Base-by-base conservation (phyloP, 2,329 filamentous ascomycete genomes). In the Neonectria neomacrospora region DNA sequence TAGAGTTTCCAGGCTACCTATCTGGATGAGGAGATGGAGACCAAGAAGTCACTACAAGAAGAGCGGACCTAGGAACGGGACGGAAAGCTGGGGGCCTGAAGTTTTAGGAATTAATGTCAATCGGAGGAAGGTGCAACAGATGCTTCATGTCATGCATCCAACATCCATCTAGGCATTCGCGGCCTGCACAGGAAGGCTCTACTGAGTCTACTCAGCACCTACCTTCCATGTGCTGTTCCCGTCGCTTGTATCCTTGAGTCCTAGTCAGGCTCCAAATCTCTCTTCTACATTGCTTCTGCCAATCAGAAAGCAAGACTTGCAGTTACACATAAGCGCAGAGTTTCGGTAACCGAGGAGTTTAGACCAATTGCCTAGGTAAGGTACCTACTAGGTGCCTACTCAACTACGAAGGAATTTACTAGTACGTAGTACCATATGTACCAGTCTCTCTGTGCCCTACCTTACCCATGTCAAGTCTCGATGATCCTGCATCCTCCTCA, bases 401-500 rank as follows among this genome's bases (percentile, higher is more conserved):
- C 34, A 14, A n/a, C 34, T 37, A n/a, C 32, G 23, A 26, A 26
- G 23, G 3, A 3, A 26, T 6, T 7, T 37, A n/a, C 14, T 34
- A 34, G 32, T n/a, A n/a, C n/a, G n/a, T n/a, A n/a, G n/a, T n/a
- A n/a, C n/a, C n/a, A n/a, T n/a, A n/a, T n/a, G n/a, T 6, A 26
- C 23, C 23, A 26, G 23, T 26, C 23, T 26, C 23, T 26, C 23
- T 26, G 23, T 26, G 23, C 6, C 23, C 23, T 6, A n/a, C n/a
- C n/a, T n/a, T n/a, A n/a, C 23, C 53, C 52, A 45, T 50, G 53
- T 34, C 28, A 28, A 41, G 39, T 41, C 26, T 57, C 34, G 44
- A 55, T 55, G 45, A 39, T 55, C 51, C 51, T 51, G 45, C 45
- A 52, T 45, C 39, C 41, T 54, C 45, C 16, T 45, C 28, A 30